A percentile compares a stretch with the other conserved stretches of the same genome.
These are phyloP conservation scores for Coleophoma eucalyptorum DNA, from an alignment of 2,329 filamentous ascomycete genomes.

Conservation along the genomic window DNA sequence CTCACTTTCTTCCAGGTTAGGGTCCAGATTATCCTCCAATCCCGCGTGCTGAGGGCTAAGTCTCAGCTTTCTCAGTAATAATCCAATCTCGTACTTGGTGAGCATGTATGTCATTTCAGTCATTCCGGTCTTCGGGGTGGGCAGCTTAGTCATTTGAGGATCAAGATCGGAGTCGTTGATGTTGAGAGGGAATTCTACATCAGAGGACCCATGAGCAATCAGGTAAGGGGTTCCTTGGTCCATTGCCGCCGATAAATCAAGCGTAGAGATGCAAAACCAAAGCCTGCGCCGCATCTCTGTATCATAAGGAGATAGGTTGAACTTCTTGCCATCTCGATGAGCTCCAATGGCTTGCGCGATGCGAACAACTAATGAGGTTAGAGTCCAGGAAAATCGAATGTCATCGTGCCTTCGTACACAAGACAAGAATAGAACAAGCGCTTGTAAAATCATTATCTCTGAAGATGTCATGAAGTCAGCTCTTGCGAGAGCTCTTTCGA, in stretches of 20 bases:
- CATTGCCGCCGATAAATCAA: constrained; percentile 53
- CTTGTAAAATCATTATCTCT: constrained; percentile 54
- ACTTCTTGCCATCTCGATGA: constrained; percentile 37
- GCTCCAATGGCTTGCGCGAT: constrained; percentile 38
- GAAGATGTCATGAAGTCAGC: constrained; percentile 55
- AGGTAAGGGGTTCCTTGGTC: constrained; percentile 42
- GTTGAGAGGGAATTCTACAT: constrained; percentile 7
- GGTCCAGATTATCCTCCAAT: too few relatives aligned
- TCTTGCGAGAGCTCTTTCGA: constrained; percentile 53
- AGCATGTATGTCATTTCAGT: too few relatives aligned
- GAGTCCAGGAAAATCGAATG: constrained; percentile 42
- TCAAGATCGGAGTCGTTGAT: constrained; percentile 5
- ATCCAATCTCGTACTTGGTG: too few relatives aligned
- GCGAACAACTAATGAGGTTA: constrained; percentile 35
- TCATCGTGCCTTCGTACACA: constrained; percentile 39
- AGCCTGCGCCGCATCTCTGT: constrained; percentile 56
- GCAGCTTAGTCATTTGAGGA: not conserved
- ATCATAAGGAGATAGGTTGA: constrained; percentile 53
- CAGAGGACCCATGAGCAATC: constrained; percentile 39
- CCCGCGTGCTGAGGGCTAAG: too few relatives aligned
- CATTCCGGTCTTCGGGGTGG: not conserved
- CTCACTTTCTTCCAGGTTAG: too few relatives aligned
- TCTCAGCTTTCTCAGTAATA: too few relatives aligned
- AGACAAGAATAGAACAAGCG: constrained; percentile 51
- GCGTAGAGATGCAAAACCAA: constrained; percentile 56